phyloP scores from a whole-genome alignment of 176 grass and related monocot genomes.

The Chloris gayana region DNA sequence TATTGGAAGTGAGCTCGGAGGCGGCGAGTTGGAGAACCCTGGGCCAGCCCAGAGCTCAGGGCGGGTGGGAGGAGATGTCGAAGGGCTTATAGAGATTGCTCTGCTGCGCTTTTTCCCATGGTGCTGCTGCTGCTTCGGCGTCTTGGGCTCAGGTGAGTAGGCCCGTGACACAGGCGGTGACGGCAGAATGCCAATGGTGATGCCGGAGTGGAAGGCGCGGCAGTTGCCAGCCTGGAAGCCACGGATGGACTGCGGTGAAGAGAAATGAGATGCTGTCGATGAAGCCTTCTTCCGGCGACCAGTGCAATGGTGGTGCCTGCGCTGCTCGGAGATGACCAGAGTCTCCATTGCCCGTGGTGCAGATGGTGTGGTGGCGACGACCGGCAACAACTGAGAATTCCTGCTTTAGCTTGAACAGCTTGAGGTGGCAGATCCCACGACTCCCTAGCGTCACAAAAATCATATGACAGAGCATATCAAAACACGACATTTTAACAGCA shows the following conservation, averaged over 20 bases:
- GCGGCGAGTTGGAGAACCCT: conserved; percentile 82
- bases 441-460: conserved; percentile 37
- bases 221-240: conserved; percentile 67
- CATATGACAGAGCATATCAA: conserved; percentile 31
- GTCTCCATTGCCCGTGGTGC: conserved; percentile 52
- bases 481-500: background rate
- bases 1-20: conserved; percentile 85
- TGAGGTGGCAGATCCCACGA: conserved; percentile 1
- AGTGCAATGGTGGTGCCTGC: conserved; percentile 43
- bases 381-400: background rate
- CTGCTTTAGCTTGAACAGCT: conserved; percentile 11
- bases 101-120: conserved; percentile 57
- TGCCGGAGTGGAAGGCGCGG: conserved; percentile 63
- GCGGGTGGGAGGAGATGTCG: conserved; percentile 44
- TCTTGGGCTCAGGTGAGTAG: conserved; percentile 47
- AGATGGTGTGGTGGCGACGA: background rate
- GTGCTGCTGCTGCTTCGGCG: conserved; percentile 40
- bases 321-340: conserved; percentile 73
- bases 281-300: conserved; percentile 48
- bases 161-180: conserved; percentile 29
- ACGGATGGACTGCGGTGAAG: conserved; percentile 35
- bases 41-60: conserved; percentile 90
- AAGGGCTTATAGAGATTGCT: conserved; percentile 64
- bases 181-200: conserved; percentile 37
- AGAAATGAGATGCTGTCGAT: conserved; percentile 35